A percentile compares a stretch with the other conserved stretches of the same genome.
phyloP scores from a whole-genome alignment of 495 filamentous ascomycete genomes.

The Aspergillus coremiiformis region DNA sequence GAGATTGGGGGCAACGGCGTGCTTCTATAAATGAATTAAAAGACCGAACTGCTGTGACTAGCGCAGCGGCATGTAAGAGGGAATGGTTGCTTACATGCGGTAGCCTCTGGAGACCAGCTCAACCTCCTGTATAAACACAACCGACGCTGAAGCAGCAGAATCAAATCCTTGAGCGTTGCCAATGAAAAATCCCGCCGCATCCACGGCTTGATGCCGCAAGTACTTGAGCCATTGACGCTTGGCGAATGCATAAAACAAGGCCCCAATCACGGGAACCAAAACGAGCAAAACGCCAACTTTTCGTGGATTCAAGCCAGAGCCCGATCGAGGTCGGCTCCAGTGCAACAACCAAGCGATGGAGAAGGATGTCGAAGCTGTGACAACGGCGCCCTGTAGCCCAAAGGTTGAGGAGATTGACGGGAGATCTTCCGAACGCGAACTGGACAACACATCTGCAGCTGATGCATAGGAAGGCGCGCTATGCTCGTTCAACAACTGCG shows the following conservation, averaged over 20 bases:
- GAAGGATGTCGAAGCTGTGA: constrained; percentile 54
- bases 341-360: constrained; percentile 64
- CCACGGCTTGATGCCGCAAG: constrained; percentile 66
- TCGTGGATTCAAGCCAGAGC: constrained; percentile 28
- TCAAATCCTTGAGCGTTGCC: constrained; percentile 76
- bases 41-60: not conserved
- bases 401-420: constrained; percentile 38
- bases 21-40: constrained; percentile 55
- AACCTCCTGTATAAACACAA: constrained; percentile 90
- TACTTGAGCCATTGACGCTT: constrained; percentile 81
- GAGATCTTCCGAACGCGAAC: constrained; percentile 27
- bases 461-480: constrained; percentile 42
- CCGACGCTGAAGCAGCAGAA: constrained; percentile 65
- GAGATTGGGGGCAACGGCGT: constrained; percentile 78
- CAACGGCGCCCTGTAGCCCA: constrained; percentile 42
- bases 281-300: constrained; percentile 53
- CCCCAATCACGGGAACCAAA: constrained; percentile 47
- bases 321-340: constrained; percentile 47
- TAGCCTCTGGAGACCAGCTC: constrained; percentile 94
- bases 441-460: constrained; percentile 33
- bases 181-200: constrained; percentile 66
- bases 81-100: constrained; percentile 56
- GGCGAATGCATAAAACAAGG: constrained; percentile 61
- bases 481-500: constrained; percentile 74
- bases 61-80: not conserved